phyloP scores from a whole-genome alignment of 306 rosid genomes.

The Rosa multiflora region DNA sequence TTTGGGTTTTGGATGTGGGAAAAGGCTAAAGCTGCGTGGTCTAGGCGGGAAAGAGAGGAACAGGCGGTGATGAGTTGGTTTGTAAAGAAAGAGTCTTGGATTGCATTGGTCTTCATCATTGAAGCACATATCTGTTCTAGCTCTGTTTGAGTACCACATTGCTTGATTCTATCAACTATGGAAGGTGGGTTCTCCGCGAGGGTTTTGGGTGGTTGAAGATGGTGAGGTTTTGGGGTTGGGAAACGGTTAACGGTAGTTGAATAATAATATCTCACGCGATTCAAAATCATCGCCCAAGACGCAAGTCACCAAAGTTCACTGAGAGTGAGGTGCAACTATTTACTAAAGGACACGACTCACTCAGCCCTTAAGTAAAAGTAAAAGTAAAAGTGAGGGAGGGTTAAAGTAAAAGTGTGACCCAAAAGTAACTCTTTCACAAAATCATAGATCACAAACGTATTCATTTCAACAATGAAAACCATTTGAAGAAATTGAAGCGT shows the following conservation, averaged over 20 bases:
- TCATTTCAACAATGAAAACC: too few relatives aligned
- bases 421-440: too few relatives aligned
- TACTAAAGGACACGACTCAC: too few relatives aligned
- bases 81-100: slow-evolving; percentile 39
- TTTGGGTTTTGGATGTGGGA: slow-evolving; percentile 49
- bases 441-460: too few relatives aligned
- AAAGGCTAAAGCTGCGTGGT: slow-evolving; percentile 48
- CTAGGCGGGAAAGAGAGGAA: slow-evolving; percentile 16
- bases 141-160: slow-evolving; percentile 33
- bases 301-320: neutral
- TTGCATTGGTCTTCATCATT: slow-evolving; percentile 54
- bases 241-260: slow-evolving; percentile 1
- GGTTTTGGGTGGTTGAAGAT: slow-evolving; percentile 1
- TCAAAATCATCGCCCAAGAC: slow-evolving; percentile 1
- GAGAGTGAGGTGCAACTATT: too few relatives aligned
- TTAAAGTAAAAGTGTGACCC: too few relatives aligned
- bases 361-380: too few relatives aligned
- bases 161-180: slow-evolving; percentile 36
- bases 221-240: slow-evolving; percentile 10
- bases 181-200: slow-evolving; percentile 24
- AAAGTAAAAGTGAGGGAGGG: too few relatives aligned
- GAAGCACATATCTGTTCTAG: slow-evolving; percentile 54
- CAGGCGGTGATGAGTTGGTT: slow-evolving; percentile 36
- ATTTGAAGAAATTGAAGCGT: too few relatives aligned
- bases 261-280: slow-evolving; percentile 2